phyloP scores from a whole-genome alignment of 1,139 yeast species.

The Yamadazyma blattariae region DNA sequence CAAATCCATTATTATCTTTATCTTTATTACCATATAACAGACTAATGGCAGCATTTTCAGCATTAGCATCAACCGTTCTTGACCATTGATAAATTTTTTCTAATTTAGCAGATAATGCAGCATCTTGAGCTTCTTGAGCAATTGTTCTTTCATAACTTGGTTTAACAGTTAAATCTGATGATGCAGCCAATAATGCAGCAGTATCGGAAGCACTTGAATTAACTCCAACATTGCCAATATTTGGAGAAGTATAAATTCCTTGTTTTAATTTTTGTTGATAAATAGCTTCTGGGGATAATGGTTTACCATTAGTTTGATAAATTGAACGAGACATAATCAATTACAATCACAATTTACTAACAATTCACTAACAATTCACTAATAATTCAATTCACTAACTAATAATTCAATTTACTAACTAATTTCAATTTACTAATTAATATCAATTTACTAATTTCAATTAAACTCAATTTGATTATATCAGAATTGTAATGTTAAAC shows the following conservation, averaged over 20 bases:
- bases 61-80: constrained; percentile 44
- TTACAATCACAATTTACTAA: too few species aligned
- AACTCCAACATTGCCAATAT: constrained; percentile 68
- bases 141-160: constrained; percentile 61
- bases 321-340: constrained; percentile 47
- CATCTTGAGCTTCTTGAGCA: constrained; percentile 65
- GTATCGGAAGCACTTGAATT: constrained; percentile 66
- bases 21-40: constrained; percentile 19
- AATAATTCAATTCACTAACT: too few species aligned
- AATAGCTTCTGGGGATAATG: constrained; percentile 69
- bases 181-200: constrained; percentile 73
- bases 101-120: constrained; percentile 57
- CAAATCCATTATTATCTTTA: constrained; percentile 13
- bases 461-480: too few species aligned
- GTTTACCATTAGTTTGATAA: constrained; percentile 67
- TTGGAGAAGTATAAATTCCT: constrained; percentile 73
- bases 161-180: constrained; percentile 59
- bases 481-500: too few species aligned
- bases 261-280: constrained; percentile 76
- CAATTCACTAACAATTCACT: too few species aligned
- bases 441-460: too few species aligned
- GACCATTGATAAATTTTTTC: constrained; percentile 41
- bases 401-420: too few species aligned
- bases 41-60: constrained; percentile 42
- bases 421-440: too few species aligned